Evolutionary conservation across 78 protist species (phyloP).

Genomic region (Pigoraptor vietnamica): DNA sequence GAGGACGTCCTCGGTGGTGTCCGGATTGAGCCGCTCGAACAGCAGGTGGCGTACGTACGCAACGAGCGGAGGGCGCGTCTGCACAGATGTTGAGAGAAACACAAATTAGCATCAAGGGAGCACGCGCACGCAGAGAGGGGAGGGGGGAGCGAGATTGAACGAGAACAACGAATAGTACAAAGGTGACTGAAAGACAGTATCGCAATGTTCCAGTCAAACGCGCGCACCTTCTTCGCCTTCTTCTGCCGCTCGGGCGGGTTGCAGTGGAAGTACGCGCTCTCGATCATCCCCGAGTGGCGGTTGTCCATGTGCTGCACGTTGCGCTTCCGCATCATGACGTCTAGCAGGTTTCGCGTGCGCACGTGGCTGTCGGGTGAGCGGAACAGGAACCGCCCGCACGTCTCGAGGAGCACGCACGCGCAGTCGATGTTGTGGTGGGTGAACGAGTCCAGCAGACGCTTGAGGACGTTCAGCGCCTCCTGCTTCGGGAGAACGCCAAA

Average conservation of each 20-base stretch:
- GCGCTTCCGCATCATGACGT: constrained; percentile 32
- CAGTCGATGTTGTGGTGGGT: constrained; percentile 53
- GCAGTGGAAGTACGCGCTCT: constrained; percentile 18
- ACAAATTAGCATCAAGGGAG: no score
- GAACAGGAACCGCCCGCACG: constrained; percentile 68
- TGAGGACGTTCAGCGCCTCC: constrained; percentile 40
- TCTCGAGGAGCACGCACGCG: constrained; percentile 57
- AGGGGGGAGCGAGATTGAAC: background rate
- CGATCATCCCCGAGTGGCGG: background rate
- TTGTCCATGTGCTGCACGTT: background rate
- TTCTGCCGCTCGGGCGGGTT: constrained; percentile 10
- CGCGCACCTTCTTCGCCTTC: background rate
- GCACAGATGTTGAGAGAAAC: no score
- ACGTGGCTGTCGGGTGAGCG: constrained; percentile 48
- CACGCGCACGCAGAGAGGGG: background rate
- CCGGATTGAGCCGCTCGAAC: background rate
- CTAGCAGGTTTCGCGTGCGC: constrained; percentile 24
- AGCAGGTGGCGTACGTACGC: constrained; percentile 7
- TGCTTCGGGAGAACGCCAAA: constrained; percentile 36
- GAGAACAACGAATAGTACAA: background rate
- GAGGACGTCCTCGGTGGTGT: background rate
- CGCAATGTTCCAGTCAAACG: no score
- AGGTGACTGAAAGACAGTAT: no score
- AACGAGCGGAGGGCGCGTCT: constrained; percentile 11
- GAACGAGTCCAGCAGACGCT: constrained; percentile 54